phyloP scores from a whole-genome alignment of 208 protist species.

The Acanthamoeba castellanii region DNA sequence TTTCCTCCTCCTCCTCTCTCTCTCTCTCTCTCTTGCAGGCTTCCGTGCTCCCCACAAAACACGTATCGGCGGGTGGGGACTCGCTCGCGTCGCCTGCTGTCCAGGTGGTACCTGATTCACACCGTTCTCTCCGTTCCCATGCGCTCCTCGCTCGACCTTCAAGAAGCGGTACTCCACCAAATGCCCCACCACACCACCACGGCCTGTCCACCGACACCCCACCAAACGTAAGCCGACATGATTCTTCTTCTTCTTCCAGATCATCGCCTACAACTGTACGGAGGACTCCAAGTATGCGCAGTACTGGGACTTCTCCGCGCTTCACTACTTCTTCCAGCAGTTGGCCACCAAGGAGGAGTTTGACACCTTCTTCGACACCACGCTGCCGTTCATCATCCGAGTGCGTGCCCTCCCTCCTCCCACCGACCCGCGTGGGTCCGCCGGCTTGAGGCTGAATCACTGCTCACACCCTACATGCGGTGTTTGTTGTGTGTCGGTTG shows the following conservation, averaged over 20 bases:
- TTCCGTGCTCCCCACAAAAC: slow-evolving; percentile 64
- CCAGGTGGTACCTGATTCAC: slow-evolving; percentile 52
- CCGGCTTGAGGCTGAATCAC: neutral
- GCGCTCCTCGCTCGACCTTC: slow-evolving; percentile 2
- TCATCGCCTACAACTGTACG: slow-evolving; percentile 67
- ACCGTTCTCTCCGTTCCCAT: slow-evolving; percentile 35
- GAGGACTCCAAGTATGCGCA: slow-evolving; percentile 54
- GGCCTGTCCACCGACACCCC: neutral
- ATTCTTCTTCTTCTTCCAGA: neutral
- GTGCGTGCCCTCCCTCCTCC: neutral
- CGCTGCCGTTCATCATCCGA: slow-evolving; percentile 36
- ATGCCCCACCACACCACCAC: neutral
- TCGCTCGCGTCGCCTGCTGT: slow-evolving; percentile 20
- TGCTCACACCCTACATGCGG: too few species aligned
- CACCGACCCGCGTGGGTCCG: too few species aligned
- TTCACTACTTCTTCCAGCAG: slow-evolving; percentile 63
- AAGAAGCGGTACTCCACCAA: slow-evolving; percentile 1
- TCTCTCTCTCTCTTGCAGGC: neutral
- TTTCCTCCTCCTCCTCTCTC: neutral
- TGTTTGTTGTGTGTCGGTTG: neutral
- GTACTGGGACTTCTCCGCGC: slow-evolving; percentile 53
- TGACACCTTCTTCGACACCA: slow-evolving; percentile 57
- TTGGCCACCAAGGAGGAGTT: slow-evolving; percentile 37
- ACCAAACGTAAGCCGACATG: too few species aligned
- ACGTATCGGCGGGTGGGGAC: slow-evolving; percentile 24